These are phyloP conservation scores for Boletus vinaceobasis DNA, from an alignment of 768 basidiomycete species.

Conservation along the genomic window DNA sequence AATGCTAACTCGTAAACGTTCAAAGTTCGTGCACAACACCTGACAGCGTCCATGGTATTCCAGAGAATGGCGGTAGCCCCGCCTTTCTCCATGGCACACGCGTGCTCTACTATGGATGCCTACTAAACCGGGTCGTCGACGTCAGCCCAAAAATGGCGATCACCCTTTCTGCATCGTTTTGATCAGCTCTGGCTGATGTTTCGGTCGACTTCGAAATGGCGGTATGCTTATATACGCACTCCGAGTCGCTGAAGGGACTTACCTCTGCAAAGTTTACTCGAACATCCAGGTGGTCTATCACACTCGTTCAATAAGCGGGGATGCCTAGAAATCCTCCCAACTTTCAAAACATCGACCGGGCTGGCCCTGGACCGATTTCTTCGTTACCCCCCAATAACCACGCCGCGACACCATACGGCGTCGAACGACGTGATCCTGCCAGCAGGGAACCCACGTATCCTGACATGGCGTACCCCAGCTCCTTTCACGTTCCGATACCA, in stretches of 20 bases:
- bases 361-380: conserved; percentile 19
- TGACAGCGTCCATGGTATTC: background rate
- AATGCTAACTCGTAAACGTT: background rate
- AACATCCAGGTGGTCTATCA: conserved; percentile 18
- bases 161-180: background rate
- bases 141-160: no score
- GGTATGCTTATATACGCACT: conserved; percentile 9
- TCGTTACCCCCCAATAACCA: background rate
- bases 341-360: conserved; percentile 12
- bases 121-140: background rate
- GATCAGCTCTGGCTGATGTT: background rate
- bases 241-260: background rate
- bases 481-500: conserved; percentile 7
- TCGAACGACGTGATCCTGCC: background rate
- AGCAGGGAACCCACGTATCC: background rate
- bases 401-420: background rate
- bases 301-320: conserved; percentile 7
- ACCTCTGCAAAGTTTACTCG: background rate
- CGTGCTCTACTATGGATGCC: background rate
- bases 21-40: background rate
- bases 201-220: conserved; percentile 19
- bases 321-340: conserved; percentile 18
- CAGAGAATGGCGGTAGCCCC: conserved; percentile 2
- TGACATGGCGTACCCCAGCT: conserved; percentile 3
- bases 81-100: conserved; percentile 2